Evolutionary conservation across 2,329 filamentous ascomycete species (phyloP), one percentile per base, ranked within the genome.

Genomic region (Diaporthe helianthi): DNA sequence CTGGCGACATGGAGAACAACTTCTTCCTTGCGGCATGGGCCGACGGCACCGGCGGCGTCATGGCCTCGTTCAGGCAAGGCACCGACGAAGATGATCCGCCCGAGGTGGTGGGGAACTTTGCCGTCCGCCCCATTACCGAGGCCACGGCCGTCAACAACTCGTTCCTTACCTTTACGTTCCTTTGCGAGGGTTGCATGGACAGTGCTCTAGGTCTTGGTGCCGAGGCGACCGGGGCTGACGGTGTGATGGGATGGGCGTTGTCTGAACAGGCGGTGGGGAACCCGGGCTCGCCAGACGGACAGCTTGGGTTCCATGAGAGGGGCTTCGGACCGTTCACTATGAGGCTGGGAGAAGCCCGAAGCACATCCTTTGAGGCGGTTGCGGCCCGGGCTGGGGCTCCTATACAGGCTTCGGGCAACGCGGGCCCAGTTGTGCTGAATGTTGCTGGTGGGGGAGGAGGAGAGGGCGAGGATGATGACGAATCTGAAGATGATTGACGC

Each of bases 1-100:
- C 79, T 0, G 81, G 81, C 4, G 77, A 79, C 9, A 84, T 85
- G 82, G 74, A 82, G 55, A 80, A 79, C 10, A 80, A 82, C 24
- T 78, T 85, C 24, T 76, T 85, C 33, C 77, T 85, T 10, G 78
- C 80, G 0, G 81, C 79, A 4, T 85, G 83, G 80, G 76, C 83
- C 1, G 80, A 83, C 70, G 79, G 78, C 2, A 74, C 78, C 1
- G 76, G 74, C 19, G 73, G 74, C 38, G 77, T 84, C 9, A 76
- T 83, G 64, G 78, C 80, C 4, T 81, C 79, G 0, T 83, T 85
- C 71, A 78, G 83, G 7, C 79, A 82, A 70, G 81, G 81, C 29
- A 78, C 77, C 36, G 76, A 80, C 71, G 82, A 83, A 73, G 80
- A 80, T 67, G 80, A 80, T 65, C 83, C 83, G 33, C 76, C 82